Evolutionary conservation across 2,329 filamentous ascomycete species (phyloP).

Genomic region (Cyanodermella asteris): DNA sequence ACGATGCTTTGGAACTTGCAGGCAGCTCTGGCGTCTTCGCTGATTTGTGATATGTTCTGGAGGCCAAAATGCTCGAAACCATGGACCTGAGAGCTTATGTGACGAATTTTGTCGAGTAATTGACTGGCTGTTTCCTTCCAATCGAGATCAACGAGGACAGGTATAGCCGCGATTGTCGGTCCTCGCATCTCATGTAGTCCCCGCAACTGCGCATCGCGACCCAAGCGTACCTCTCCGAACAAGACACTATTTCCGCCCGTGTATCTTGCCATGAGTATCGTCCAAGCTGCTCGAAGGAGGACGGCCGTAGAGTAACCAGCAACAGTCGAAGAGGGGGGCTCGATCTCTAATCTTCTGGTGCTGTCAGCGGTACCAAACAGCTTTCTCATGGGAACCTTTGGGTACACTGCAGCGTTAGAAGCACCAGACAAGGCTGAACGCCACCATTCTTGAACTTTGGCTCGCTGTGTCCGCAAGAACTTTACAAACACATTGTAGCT

Average conservation of each 20-base stretch:
- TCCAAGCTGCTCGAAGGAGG: slow-evolving; percentile 20
- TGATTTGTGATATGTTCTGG: slow-evolving; percentile 30
- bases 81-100: slow-evolving; percentile 33
- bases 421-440: no score
- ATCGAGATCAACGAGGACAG: slow-evolving; percentile 4
- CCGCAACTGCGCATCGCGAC: slow-evolving; percentile 14
- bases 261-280: slow-evolving; percentile 13
- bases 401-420: no score
- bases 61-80: slow-evolving; percentile 42
- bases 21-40: slow-evolving; percentile 21
- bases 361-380: no score
- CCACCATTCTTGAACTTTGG: no score
- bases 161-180: slow-evolving; percentile 15
- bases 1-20: slow-evolving; percentile 26
- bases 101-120: slow-evolving; percentile 35
- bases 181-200: slow-evolving; percentile 14
- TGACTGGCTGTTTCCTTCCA: slow-evolving; percentile 12
- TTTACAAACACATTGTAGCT: no score
- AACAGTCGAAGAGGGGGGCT: no score
- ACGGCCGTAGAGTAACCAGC: no score
- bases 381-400: no score
- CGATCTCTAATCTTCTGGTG: no score
- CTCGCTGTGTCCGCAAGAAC: no score
- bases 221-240: slow-evolving; percentile 17
- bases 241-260: slow-evolving; percentile 13